phyloP scores from a whole-genome alignment of 192 early-diverging fungal species.

The Haplosporangium gracile region DNA sequence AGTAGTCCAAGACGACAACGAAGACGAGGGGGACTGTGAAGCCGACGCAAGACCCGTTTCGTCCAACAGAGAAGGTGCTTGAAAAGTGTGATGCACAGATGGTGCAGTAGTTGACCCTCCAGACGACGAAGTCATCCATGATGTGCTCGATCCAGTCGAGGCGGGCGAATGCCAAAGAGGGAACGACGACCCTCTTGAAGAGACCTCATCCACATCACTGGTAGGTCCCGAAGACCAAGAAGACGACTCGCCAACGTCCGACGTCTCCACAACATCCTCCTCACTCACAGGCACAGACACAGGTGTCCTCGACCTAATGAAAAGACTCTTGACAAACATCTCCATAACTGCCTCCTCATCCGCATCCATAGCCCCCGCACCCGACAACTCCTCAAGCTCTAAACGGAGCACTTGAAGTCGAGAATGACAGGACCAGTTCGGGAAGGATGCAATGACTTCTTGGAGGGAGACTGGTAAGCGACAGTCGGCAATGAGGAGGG shows the following conservation, averaged over 20 bases:
- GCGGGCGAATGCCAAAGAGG: neutral
- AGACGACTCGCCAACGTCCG: neutral
- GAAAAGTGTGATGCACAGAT: neutral
- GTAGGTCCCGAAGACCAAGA: neutral
- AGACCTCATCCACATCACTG: neutral
- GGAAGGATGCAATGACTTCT: constrained; percentile 15
- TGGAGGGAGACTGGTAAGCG: neutral
- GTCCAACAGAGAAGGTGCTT: neutral
- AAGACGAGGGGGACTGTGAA: neutral
- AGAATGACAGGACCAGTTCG: constrained; percentile 5
- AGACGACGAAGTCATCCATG: neutral
- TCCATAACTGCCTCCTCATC: constrained; percentile 21
- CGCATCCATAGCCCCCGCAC: neutral
- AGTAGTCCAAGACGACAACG: neutral
- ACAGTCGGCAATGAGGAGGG: constrained; percentile 4
- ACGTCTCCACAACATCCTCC: neutral
- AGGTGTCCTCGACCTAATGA: neutral
- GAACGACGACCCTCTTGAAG: neutral
- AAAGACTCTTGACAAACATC: constrained; percentile 25
- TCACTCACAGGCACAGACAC: neutral
- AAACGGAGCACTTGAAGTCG: neutral
- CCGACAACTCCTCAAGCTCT: constrained; percentile 8
- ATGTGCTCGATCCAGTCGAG: neutral
- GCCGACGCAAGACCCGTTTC: neutral
- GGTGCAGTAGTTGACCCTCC: neutral